Conservation (phyloP, 1,139 yeast species). For the Scheffersomyces quercinus region DNA sequence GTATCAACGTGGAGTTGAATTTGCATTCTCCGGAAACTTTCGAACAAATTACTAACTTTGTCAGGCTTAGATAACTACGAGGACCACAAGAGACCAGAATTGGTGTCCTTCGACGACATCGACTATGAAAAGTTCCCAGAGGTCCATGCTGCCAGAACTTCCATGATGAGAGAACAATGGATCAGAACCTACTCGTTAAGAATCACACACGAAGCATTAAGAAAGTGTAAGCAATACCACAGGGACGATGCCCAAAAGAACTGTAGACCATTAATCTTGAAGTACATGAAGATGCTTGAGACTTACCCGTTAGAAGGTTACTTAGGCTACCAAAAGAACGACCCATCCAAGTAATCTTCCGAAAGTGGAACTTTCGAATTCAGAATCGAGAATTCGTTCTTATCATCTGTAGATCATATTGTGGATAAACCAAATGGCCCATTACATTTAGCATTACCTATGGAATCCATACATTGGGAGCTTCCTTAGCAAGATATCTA, state of each 20-base stretch:
- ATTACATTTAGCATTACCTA: too few species aligned
- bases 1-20: background rate
- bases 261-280: conserved; percentile 61
- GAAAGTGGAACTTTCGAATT: too few species aligned
- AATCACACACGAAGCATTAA: conserved; percentile 71
- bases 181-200: conserved; percentile 69
- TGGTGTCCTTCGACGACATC: conserved; percentile 81
- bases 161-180: conserved; percentile 80
- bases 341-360: conserved; percentile 61
- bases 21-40: background rate
- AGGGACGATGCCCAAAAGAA: conserved; percentile 76
- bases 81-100: conserved; percentile 66
- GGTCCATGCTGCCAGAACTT: conserved; percentile 71
- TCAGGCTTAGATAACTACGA: conserved; percentile 40
- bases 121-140: conserved; percentile 68
- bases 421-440: too few species aligned
- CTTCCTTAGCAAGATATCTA: too few species aligned
- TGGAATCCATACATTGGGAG: too few species aligned
- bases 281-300: conserved; percentile 77
- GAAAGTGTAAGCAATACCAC: conserved; percentile 75
- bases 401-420: too few species aligned
- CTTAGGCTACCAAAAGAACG: conserved; percentile 83
- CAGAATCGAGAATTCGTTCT: too few species aligned
- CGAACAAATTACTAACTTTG: conserved; percentile 12
- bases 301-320: conserved; percentile 67